Evolutionary conservation across 306 rosid species (phyloP).

Genomic region (Gleditsia sinensis): DNA sequence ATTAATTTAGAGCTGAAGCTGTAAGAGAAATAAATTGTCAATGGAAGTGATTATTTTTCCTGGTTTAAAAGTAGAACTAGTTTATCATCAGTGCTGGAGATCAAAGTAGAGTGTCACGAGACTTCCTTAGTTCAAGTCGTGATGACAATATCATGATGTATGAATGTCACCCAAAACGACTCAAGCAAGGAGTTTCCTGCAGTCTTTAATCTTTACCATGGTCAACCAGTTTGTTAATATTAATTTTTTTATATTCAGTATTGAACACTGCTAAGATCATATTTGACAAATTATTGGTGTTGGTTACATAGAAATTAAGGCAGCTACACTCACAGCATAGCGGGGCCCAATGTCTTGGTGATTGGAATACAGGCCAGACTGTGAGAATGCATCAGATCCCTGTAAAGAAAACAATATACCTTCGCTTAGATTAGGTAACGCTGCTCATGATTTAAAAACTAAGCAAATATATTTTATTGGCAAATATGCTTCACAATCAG

Average conservation of each 20-base stretch:
- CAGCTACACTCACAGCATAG: slow-evolving; percentile 77
- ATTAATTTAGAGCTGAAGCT: background rate
- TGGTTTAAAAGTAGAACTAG: background rate
- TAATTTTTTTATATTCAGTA: background rate
- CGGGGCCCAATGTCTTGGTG: slow-evolving; percentile 92
- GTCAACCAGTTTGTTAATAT: background rate
- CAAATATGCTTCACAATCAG: background rate
- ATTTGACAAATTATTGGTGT: background rate
- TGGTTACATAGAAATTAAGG: slow-evolving; percentile 6
- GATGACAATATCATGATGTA: too few relatives aligned
- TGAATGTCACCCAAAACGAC: slow-evolving; percentile 9
- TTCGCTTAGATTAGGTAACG: background rate
- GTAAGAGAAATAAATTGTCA: background rate
- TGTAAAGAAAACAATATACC: slow-evolving; percentile 39
- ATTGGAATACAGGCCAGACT: slow-evolving; percentile 78
- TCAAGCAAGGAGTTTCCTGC: background rate
- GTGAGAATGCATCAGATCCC: slow-evolving; percentile 97
- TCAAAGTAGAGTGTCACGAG: background rate
- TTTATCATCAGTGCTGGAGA: background rate
- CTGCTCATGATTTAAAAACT: too few relatives aligned
- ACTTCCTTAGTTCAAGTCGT: too few relatives aligned
- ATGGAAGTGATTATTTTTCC: slow-evolving; percentile 1
- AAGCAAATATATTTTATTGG: slow-evolving; percentile 10
- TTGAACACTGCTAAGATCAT: background rate
- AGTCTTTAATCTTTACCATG: background rate